Conservation (phyloP, 306 rosid species). For the Gynostemma pentaphyllum region DNA sequence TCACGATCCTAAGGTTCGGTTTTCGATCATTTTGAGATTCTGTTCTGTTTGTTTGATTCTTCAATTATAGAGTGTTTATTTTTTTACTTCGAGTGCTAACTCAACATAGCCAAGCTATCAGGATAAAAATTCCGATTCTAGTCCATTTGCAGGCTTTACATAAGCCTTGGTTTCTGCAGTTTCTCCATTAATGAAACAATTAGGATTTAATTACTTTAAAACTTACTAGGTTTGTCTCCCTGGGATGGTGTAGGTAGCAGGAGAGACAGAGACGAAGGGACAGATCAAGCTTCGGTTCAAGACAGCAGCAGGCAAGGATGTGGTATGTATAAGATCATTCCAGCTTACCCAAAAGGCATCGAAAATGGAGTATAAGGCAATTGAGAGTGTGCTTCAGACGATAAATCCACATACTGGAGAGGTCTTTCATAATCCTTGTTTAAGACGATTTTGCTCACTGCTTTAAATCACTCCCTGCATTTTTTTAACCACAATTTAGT, state of each 20-base stretch:
- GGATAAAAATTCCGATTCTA: background rate
- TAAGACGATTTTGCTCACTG: too few species aligned
- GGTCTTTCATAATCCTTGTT: constrained; percentile 18
- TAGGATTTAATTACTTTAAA: background rate
- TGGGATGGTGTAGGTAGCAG: constrained; percentile 45
- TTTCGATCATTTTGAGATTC: background rate
- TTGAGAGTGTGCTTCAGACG: constrained; percentile 94
- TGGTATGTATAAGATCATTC: constrained; percentile 79
- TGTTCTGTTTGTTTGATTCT: background rate
- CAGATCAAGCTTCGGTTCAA: constrained; percentile 91
- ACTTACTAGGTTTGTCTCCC: background rate
- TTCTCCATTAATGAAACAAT: background rate
- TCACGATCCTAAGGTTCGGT: constrained; percentile 82
- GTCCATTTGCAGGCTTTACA: background rate
- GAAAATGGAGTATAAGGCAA: constrained; percentile 91
- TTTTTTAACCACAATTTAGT: background rate
- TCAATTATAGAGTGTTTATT: too few species aligned
- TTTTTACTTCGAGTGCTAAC: background rate
- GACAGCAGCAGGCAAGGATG: constrained; percentile 82
- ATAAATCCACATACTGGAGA: constrained; percentile 88
- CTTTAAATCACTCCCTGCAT: too few species aligned
- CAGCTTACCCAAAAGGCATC: constrained; percentile 93
- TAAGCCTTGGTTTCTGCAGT: background rate
- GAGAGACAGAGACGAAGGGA: constrained; percentile 93
- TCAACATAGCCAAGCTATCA: background rate